Evolutionary conservation across 495 filamentous ascomycete species (phyloP), one percentile per base, ranked within the genome.

Genomic region (Penicillium paradoxum): DNA sequence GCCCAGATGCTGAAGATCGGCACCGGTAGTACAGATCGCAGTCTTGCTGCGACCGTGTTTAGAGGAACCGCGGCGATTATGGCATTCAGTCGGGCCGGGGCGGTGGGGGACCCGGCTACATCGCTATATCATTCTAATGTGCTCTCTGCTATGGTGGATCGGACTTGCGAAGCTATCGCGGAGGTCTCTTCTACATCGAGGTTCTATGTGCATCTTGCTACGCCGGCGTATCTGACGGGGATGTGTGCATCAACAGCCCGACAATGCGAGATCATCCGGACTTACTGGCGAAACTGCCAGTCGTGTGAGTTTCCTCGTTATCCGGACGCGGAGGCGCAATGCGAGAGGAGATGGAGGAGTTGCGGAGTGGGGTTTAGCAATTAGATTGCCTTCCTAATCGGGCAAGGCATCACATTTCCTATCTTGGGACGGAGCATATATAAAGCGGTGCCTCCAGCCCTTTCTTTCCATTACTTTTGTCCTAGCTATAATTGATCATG

Each of bases 131-230:
- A 58, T 38, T 25, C 38, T 0, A 21, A 53, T 2, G 56, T 52
- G 3, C 21, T 63, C 1, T 64, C 57, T 1, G 55, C 56, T 9
- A 48, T 65, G 55, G 63, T 64, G 1, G 63, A 64, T 33, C 55
- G 57, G 4, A 55, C 53, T 8, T 68, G 65, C 25, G 49, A 53
- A 30, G 54, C 56, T 1, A 66, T 68, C 2, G 46, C 65, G 7
- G 40, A 29, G 10, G 54, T 68, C 22, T 54, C 63, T 8, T 44
- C 57, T 7, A 46, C 56, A 8, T 68, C 63, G 5, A 52, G 60
- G 13, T 66, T 64, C 52, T 66, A 68, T 37, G 62, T 66, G 49
- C 63, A 68, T 22, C 46, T 68, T 36, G 63, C 63, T 10, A 61
- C 60, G 4, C 62, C 65, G 0, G 57, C 60, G 3, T 68, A 61